Evolutionary conservation across 208 protist genomes (phyloP), one percentile per base, ranked within the genome.

Genomic region (Leishmania arabica): DNA sequence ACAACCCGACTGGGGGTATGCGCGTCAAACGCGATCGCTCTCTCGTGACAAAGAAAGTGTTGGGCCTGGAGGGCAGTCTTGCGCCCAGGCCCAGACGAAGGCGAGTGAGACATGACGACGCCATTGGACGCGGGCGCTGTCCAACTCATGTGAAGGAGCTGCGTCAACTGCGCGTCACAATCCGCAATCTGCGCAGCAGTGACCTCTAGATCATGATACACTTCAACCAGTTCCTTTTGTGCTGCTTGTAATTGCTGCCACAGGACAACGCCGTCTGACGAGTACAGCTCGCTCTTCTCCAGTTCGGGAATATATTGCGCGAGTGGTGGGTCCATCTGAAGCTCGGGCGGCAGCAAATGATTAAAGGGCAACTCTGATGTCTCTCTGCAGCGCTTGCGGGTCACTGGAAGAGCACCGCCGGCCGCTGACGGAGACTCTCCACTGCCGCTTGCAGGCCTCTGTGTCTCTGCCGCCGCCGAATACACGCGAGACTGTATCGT

Each of bases 301-400:
- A 86, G 66, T 0, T 65, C 19, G 19, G 87, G 83, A 56, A 96
- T 84, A 21, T 72, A 80, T 37, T 85, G 54, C 11, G 88, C 88
- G 21, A 96, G 86, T 27, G 71, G 58, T 8, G 66, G 81, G 70
- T 95, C 91, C 91, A 97, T 92, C 51, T 86, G 88, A 8, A 97
- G 77, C 45, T 94, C 87, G 0, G 68, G 37, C 3, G 94, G 94
- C 71, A 97, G 82, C 17, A 74, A 77, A 70, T 95, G 89, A 71
- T 97, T 97, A 51, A 81, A 75, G 24, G 94, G 94, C 45, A 97
- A 75, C 49, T 77, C 81, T n/a, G 27, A 73, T 37, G 15, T 74
- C 58, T 74, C 65, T 0, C 49, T 21, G 65, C 77, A 80, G 45
- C 74, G 77, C 34, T 85, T 64, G 19, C 73, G 68, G 3, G 40